phyloP scores from a whole-genome alignment of 352 stramenopile genomes.

The Globisporangium yorkense region DNA sequence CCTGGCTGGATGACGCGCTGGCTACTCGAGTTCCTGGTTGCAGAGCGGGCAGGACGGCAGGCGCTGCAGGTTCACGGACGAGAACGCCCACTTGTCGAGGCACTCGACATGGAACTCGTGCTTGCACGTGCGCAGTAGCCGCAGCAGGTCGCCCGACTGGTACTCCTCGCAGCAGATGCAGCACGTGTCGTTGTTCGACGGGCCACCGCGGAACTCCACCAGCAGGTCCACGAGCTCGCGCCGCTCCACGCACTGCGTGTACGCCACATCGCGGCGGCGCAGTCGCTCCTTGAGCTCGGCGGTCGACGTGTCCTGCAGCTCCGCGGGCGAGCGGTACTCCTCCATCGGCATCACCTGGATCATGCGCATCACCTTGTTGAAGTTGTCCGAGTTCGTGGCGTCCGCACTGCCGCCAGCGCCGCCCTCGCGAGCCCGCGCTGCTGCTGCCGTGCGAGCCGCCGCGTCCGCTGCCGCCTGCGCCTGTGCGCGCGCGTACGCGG shows the following conservation, averaged over 20 bases:
- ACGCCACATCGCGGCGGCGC: conserved; percentile 55
- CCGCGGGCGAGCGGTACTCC: conserved; percentile 58
- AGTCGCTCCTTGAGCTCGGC: conserved; percentile 73
- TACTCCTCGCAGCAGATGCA: conserved; percentile 88
- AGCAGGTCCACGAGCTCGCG: conserved; percentile 65
- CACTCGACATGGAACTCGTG: conserved; percentile 88
- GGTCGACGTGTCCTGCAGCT: conserved; percentile 49
- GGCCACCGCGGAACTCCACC: conserved; percentile 65
- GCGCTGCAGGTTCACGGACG: conserved; percentile 59
- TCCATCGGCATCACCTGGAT: conserved; percentile 82
- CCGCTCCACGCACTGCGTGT: conserved; percentile 58
- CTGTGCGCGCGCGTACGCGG: conserved; percentile 34
- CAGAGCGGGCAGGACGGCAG: conserved; percentile 75
- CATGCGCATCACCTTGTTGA: conserved; percentile 63
- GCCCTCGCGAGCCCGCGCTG: conserved; percentile 28
- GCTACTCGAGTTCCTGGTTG: conserved; percentile 74
- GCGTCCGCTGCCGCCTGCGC: conserved; percentile 26
- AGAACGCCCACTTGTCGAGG: conserved; percentile 86
- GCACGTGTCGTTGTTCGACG: conserved; percentile 82
- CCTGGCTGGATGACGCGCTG: not conserved
- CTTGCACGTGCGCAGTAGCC: conserved; percentile 75
- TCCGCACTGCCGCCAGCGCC: not conserved
- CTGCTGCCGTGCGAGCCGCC: conserved; percentile 24
- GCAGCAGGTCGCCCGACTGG: conserved; percentile 65
- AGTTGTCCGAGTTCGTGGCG: conserved; percentile 42